These are phyloP conservation scores for Leccinellum luteum DNA, from an alignment of 768 basidiomycete species.

Conservation along the genomic window DNA sequence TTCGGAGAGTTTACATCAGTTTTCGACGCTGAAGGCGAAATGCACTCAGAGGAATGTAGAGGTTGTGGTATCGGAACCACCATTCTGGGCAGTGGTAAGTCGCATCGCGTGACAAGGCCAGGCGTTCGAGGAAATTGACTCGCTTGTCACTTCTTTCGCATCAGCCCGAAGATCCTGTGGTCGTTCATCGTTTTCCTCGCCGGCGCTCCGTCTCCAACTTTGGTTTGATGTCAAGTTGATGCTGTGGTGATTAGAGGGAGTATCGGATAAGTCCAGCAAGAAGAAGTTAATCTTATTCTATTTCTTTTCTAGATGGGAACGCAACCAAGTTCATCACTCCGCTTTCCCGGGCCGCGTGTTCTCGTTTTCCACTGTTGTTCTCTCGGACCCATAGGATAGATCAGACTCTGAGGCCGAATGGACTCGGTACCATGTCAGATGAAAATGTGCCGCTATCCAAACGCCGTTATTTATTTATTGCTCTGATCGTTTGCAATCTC, in stretches of 20 bases:
- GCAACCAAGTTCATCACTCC: not conserved
- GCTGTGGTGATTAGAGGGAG: conserved; percentile 5
- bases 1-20: conserved; percentile 20
- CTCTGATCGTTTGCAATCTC: not conserved
- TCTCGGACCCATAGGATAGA: not conserved
- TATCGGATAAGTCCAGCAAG: not conserved
- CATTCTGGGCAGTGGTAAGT: conserved; percentile 40
- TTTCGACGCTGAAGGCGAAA: conserved; percentile 18
- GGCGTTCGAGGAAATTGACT: not conserved
- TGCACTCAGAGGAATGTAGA: conserved; percentile 33
- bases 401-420: too few species aligned
- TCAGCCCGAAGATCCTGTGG: conserved; percentile 39
- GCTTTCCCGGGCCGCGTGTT: not conserved
- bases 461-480: too few species aligned
- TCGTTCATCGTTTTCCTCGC: conserved; percentile 34
- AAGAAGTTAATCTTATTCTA: not conserved
- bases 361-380: not conserved
- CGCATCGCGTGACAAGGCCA: not conserved
- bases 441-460: too few species aligned
- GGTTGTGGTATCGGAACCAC: conserved; percentile 28
- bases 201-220: conserved; percentile 37
- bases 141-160: not conserved
- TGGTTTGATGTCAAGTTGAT: conserved; percentile 27
- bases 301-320: not conserved
- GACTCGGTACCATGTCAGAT: too few species aligned